phyloP scores from a whole-genome alignment of 805 yeast genomes.

The Suhomyces vadensis region DNA sequence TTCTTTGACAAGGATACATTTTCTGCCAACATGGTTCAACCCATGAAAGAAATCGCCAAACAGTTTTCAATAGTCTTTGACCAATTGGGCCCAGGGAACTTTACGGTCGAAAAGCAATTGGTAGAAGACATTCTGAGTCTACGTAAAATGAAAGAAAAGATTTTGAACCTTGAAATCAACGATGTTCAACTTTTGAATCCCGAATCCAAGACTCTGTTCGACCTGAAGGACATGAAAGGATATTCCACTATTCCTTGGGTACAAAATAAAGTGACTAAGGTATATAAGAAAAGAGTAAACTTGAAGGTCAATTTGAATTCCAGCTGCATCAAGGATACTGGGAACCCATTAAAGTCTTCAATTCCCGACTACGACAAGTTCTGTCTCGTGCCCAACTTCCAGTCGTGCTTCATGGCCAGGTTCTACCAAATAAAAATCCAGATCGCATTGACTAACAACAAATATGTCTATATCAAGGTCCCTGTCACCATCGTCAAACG shows the following conservation, averaged over 20 bases:
- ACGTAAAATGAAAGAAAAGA: conserved; percentile 26
- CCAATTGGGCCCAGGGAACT: conserved; percentile 25
- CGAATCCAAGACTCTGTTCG: conserved; percentile 8
- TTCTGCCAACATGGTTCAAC: conserved; percentile 22
- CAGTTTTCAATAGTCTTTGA: conserved; percentile 21
- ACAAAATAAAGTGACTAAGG: conserved; percentile 1
- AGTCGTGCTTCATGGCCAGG: conserved; percentile 34
- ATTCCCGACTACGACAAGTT: conserved; percentile 22
- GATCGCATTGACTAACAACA: conserved; percentile 22
- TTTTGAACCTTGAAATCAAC: conserved; percentile 23
- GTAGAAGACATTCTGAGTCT: conserved; percentile 32
- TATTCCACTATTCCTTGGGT: conserved; percentile 13
- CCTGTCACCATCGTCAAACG: conserved; percentile 31
- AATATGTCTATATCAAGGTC: conserved; percentile 25
- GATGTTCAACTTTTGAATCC: conserved; percentile 3
- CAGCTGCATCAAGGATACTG: neutral
- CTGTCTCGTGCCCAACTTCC: conserved; percentile 40
- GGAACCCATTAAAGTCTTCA: too few relatives aligned
- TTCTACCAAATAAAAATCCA: conserved; percentile 30
- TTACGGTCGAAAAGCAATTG: conserved; percentile 30
- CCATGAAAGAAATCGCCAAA: conserved; percentile 20
- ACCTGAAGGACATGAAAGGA: neutral
- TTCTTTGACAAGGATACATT: conserved; percentile 25
- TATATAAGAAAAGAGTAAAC: conserved; percentile 13
- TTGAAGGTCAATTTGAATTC: conserved; percentile 16